These are phyloP conservation scores for Quercus parvula DNA, from an alignment of 306 rosid species.

Conservation along the genomic window DNA sequence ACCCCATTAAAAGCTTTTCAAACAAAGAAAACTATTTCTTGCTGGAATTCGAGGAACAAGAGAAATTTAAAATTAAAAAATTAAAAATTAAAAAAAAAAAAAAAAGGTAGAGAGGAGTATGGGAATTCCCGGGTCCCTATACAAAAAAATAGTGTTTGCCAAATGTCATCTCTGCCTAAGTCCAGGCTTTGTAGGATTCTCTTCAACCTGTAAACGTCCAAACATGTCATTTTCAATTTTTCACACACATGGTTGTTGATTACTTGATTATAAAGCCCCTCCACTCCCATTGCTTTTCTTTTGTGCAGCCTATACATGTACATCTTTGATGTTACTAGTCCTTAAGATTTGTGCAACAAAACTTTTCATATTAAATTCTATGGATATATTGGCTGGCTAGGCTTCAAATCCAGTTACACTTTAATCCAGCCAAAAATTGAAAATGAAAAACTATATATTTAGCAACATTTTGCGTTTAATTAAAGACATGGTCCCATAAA, in stretches of 20 bases:
- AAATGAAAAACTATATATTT: too few species aligned
- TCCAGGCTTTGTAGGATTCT: slow-evolving; percentile 21
- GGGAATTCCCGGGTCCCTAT: background rate
- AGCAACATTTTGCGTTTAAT: too few species aligned
- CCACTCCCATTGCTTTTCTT: background rate
- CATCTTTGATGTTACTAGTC: too few species aligned
- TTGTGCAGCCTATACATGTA: too few species aligned
- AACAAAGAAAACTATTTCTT: background rate
- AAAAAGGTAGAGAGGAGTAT: background rate
- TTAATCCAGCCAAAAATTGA: too few species aligned
- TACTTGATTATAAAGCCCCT: background rate
- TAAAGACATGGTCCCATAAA: too few species aligned
- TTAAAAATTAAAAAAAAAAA: too few species aligned
- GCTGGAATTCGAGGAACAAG: background rate
- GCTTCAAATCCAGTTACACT: too few species aligned
- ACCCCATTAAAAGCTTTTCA: background rate
- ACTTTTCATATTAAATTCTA: too few species aligned
- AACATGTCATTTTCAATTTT: background rate
- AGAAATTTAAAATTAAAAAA: background rate
- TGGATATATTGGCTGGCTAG: too few species aligned
- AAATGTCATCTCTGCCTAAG: slow-evolving; percentile 10
- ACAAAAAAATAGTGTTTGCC: background rate
- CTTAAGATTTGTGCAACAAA: too few species aligned
- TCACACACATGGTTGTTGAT: background rate
- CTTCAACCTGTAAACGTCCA: slow-evolving; percentile 5